Base-by-base conservation (phyloP, 345 rosid genomes). In the Luvunga scandens region DNA sequence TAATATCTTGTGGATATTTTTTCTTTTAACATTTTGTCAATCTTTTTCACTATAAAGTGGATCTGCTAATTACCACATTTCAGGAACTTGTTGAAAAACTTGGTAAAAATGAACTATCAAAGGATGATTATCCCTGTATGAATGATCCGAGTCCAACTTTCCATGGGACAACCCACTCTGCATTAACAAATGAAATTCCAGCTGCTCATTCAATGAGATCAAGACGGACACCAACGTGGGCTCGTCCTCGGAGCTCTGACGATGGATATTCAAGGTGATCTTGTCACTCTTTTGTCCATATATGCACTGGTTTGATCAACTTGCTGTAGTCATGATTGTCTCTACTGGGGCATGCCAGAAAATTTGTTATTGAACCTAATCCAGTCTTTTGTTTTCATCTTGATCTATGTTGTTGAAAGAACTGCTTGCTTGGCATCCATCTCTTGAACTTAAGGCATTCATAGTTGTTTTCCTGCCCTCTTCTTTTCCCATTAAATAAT, bases 191-290 rank as follows among this genome's bases (percentile, higher is more conserved):
- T 70, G 84, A 87, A 25, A 74, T 81, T 79, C 89, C 91, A 59
- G 89, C 85, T 75, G 94, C 92, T 81, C 97, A 91, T 85, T 93
- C 98, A 27, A 93, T 91, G 95, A 91, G 98, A 91, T 93, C 98
- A 33, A 89, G 92, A 82, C 85, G 97, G 78, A 91, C 96, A 50
- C 84, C 98, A 8, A 97, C 98, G 19, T 87, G 92, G 92, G 92
- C 92, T 80, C 86, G 85, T 24, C 85, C 87, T 65, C 82, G 90
- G 69, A 72, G 78, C 69, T 85, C 99, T 66, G 98, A 94, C 74
- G 99, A 91, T 81, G 98, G 98, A 14, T 96, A 94, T 83, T 92
- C 98, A 80, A 94, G 99, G 99, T 94, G 72, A 34, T 70, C 24
- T 34, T 75, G n/a, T 81, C 67, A 4, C 38, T 38, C 19, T 55